Evolutionary conservation across 768 basidiomycete genomes (phyloP), one percentile per base, ranked within the genome.

Genomic region (Amanita polypyramis): DNA sequence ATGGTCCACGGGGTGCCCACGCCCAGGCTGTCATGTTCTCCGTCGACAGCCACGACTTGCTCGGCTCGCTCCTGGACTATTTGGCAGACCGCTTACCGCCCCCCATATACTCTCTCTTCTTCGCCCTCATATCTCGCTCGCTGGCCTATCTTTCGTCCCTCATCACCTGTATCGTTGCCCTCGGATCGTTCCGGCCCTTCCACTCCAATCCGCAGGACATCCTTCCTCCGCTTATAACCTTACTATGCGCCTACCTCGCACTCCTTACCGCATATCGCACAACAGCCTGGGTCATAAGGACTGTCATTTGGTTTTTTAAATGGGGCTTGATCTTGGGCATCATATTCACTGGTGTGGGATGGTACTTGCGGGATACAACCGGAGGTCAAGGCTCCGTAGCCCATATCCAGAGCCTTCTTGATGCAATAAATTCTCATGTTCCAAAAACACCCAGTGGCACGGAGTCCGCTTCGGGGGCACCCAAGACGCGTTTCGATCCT

Each of bases 231-330:
- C 64, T 89, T 58, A 76, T 91, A 57, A 82, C 76, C 51, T 62
- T 90, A 25, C 62, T 89, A 44, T 72, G 75, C 4, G 80, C 85
- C 15, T 91, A 90, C 62, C 71, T 88, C 51, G 84, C 85, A 3
- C 69, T 91, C n/a, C 52, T 80, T 35, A 85, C 79, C 59, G 62
- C 88, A 45, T 88, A 88, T 65, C 82, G 85, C 51, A 89, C 88
- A 4, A 81, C 86, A 10, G 73, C 72, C 19, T 89, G 83, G 80
- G 70, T 84, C 56, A 64, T 89, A 53, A 75, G 83, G 51, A 77
- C 76, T 29, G 67, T 65, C 21, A 61, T 87, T 54, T 87, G 76
- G 71, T 73, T 86, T 56, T 60, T 85, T 56, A 91, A 91, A 64
- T 91, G 87, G 87, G 82, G 81, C 19, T 64, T 69, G 9, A 64